Base-by-base conservation (phyloP, 352 stramenopile species). In the Phytophthora cajani region DNA sequence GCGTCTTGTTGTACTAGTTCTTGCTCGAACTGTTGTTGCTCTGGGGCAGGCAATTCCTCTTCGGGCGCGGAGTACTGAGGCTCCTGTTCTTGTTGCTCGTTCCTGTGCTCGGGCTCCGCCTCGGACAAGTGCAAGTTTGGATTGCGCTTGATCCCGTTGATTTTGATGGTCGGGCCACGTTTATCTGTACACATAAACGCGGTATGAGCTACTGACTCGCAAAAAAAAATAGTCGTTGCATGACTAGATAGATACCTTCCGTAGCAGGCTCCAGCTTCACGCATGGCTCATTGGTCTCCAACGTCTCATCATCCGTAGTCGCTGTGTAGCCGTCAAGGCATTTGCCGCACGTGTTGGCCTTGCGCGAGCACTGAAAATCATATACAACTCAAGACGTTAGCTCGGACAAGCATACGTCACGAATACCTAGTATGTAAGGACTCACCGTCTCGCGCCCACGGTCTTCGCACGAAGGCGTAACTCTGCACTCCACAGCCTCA, bases 121-220 rank as follows among this genome's bases (percentile, higher is more conserved):
- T 64, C 65, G 36, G 56, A 65, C 61, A 69, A 53, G 17, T 67
- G 65, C 42, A 71, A 71, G n/a, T 74, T 62, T 23, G 80, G 74
- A 56, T 91, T 90, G 40, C 88, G 77, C n/a, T 82, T 83, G 11
- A 93, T 74, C 11, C 83, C 79, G 46, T 78, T 93, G 67, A 93
- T 90, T 69, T 84, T 88, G 73, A 93, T 89, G 54, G 55, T 80
- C 21, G 71, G 42, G 1, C 38, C 71, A 55, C 56, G 72, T 33
- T 42, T 56, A 3, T 21, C 25, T 38, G 53, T 8, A 59, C 58
- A n/a, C 19, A 69, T 74, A 23, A 36, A 36, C 5, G 50, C 17
- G 17, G 32, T n/a, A 11, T 30, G 38, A 44, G 38, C 38, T 21
- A 46, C 38, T 46, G 14, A 46, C 38, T 14, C 14, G 38, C 38